phyloP scores from a whole-genome alignment of 2,329 filamentous ascomycete species.

The Xylaria sp. region DNA sequence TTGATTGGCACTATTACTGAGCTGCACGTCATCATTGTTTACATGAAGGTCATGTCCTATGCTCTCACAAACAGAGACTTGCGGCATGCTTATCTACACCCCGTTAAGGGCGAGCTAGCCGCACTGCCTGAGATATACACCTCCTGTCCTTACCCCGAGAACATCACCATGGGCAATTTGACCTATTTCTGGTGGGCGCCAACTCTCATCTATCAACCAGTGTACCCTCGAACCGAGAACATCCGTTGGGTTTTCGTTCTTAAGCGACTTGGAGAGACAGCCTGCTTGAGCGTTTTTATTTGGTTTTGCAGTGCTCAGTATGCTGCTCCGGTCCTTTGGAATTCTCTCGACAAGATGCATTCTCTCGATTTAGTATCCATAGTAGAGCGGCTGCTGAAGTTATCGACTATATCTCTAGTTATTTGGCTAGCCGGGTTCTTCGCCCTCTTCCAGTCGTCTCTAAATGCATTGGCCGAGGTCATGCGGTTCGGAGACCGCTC shows the following conservation, averaged over 20 bases:
- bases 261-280: constrained; percentile 82
- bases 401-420: constrained; percentile 92
- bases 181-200: constrained; percentile 98
- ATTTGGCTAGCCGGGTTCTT: constrained; percentile 99
- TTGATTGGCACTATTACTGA: constrained; percentile 92
- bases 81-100: constrained; percentile 87
- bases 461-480: constrained; percentile 92
- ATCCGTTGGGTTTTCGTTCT: constrained; percentile 89
- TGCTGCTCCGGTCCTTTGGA: constrained; percentile 86
- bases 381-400: constrained; percentile 88
- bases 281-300: constrained; percentile 85
- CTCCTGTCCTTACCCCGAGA: constrained; percentile 85
- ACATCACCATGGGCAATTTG: constrained; percentile 88
- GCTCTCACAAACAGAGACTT: constrained; percentile 97
- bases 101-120: constrained; percentile 71
- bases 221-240: constrained; percentile 84
- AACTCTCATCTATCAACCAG: constrained; percentile 94
- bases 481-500: constrained; percentile 90
- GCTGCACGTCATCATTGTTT: constrained; percentile 92
- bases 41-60: constrained; percentile 95
- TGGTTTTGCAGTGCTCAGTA: constrained; percentile 97
- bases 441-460: constrained; percentile 89
- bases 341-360: constrained; percentile 88
- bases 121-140: constrained; percentile 84
- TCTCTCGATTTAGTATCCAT: constrained; percentile 83